Conservation (phyloP, 1,139 yeast genomes). For the Sugiyamaella sp. region DNA sequence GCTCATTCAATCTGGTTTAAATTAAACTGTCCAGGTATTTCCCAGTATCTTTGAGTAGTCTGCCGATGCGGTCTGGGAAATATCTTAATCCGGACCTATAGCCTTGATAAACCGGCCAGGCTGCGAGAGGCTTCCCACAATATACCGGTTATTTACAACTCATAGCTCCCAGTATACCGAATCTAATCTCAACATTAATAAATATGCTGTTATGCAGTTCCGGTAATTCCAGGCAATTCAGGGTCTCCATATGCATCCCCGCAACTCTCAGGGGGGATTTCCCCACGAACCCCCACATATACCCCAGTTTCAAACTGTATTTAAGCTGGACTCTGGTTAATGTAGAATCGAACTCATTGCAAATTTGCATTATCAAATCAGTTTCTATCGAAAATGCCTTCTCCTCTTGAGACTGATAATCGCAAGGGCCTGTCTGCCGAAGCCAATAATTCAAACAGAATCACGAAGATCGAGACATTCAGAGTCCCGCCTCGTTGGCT, state of each 20-base stretch:
- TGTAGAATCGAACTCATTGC: neutral
- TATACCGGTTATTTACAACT: too few relatives aligned
- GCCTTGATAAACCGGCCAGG: too few relatives aligned
- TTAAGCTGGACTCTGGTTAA: conserved; percentile 2
- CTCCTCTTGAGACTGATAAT: conserved; percentile 26
- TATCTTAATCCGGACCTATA: too few relatives aligned
- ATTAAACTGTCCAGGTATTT: too few relatives aligned
- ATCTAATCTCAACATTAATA: too few relatives aligned
- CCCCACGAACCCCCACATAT: conserved; percentile 5
- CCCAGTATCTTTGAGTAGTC: too few relatives aligned
- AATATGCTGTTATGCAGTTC: neutral
- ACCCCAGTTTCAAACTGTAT: neutral
- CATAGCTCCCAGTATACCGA: too few relatives aligned
- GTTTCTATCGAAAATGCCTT: conserved; percentile 26
- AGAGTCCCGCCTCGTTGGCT: conserved; percentile 41
- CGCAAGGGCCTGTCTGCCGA: conserved; percentile 26
- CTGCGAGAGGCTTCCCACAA: too few relatives aligned
- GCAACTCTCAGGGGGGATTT: conserved; percentile 8
- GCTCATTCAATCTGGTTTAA: too few relatives aligned
- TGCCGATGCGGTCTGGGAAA: too few relatives aligned
- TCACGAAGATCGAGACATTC: conserved; percentile 37
- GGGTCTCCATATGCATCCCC: conserved; percentile 4
- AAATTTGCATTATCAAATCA: neutral
- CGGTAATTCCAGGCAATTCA: conserved; percentile 11
- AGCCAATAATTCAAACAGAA: conserved; percentile 26